These are phyloP conservation scores for Lithospermum erythrorhizon DNA, from an alignment of 257 asterid species.

Conservation along the genomic window DNA sequence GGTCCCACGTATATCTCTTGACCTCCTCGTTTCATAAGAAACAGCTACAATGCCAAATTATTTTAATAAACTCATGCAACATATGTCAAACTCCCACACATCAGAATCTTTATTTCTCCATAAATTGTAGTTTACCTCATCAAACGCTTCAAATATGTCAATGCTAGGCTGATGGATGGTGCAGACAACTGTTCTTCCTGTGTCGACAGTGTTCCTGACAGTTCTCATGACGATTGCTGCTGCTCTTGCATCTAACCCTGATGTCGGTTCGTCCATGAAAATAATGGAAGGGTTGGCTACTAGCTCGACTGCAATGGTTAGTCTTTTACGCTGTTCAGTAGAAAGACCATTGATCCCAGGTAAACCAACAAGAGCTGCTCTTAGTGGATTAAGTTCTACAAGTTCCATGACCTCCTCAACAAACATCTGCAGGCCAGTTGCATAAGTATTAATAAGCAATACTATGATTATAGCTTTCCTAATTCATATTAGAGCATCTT, in stretches of 20 bases:
- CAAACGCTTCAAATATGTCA: conserved; percentile 59
- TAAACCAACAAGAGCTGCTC: conserved; percentile 47
- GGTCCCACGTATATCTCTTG: conserved; percentile 69
- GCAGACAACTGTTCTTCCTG: conserved; percentile 90
- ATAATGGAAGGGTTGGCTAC: conserved; percentile 91
- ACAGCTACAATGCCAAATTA: conserved; percentile 20
- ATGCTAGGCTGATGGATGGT: conserved; percentile 95
- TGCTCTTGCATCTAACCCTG: conserved; percentile 91
- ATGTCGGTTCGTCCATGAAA: conserved; percentile 95
- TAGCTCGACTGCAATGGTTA: conserved; percentile 80
- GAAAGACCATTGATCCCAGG: conserved; percentile 60
- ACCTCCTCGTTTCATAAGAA: conserved; percentile 58
- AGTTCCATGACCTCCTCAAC: conserved; percentile 54
- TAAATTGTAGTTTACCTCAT: conserved; percentile 26
- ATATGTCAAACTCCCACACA: background rate
- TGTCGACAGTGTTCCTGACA: conserved; percentile 81
- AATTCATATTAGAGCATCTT: background rate
- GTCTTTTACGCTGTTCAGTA: conserved; percentile 64
- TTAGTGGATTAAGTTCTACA: conserved; percentile 43
- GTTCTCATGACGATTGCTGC: conserved; percentile 98
- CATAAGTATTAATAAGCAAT: background rate
- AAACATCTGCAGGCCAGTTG: conserved; percentile 29
- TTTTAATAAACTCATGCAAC: background rate
- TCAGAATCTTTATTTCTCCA: background rate
- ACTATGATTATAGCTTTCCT: background rate